Percentiles rank a stretch among this genome's conserved stretches.
These are phyloP conservation scores for Chlamydomonas sp. DNA, from an alignment of 139 green algal species.

Conservation along the genomic window DNA sequence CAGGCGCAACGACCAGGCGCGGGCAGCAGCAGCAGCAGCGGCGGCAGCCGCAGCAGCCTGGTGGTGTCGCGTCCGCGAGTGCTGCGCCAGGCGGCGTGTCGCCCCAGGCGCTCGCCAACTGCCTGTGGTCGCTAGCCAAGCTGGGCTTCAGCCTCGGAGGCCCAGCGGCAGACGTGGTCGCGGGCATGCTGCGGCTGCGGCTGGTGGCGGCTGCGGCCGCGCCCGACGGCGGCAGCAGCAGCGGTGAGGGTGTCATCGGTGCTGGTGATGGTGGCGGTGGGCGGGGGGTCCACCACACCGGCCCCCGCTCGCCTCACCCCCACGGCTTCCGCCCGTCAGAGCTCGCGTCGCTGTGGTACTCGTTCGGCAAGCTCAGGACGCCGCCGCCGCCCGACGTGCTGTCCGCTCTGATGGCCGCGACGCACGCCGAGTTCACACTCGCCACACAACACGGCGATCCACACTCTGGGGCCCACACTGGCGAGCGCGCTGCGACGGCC, in stretches of 20 bases:
- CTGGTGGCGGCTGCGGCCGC: neutral
- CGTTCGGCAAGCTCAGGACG: slow-evolving; percentile 2
- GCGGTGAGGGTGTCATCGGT: too few relatives aligned
- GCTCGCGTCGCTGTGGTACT: slow-evolving; percentile 1
- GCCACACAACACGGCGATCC: neutral
- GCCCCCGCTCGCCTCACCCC: too few relatives aligned
- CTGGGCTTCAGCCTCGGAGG: neutral
- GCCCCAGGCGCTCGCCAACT: slow-evolving; percentile 18
- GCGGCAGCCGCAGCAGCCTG: too few relatives aligned
- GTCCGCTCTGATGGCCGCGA: neutral
- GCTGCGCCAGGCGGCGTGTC: neutral
- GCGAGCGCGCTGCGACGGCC: neutral
- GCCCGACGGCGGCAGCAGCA: too few relatives aligned
- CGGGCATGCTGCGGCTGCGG: neutral
- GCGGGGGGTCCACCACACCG: too few relatives aligned
- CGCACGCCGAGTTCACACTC: too few relatives aligned
- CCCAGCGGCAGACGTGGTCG: neutral
- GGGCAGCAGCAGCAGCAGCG: neutral
- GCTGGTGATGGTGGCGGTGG: too few relatives aligned
- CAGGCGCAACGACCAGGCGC: too few relatives aligned
- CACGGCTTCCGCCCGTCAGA: neutral
- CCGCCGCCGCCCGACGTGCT: neutral
- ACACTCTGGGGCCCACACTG: neutral
- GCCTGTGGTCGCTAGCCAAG: slow-evolving; percentile 19
- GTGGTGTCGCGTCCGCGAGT: too few relatives aligned